Evolutionary conservation across 176 grass and related monocot species (phyloP), one percentile per base, ranked within the genome.

Genomic region (Aegilops umbellulata): DNA sequence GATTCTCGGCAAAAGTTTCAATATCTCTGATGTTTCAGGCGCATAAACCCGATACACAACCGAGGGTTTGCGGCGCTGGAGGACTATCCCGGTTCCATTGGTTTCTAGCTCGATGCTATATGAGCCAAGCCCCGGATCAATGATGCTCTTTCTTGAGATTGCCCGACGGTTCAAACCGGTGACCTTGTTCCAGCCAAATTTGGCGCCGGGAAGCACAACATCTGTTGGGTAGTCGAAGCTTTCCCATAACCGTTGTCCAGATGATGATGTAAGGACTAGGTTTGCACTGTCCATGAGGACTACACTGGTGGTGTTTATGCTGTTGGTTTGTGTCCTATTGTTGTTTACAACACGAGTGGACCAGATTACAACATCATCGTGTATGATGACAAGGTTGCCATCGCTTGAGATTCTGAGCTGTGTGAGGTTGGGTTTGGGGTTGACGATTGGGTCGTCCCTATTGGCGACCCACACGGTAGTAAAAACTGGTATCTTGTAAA

Each of bases 161-260:
- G n/a, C 30, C 7, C 34, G 29, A 12, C 88, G 87, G 23, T 92
- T 87, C 27, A 90, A 41, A 0, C 75, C 10, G 17, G 76, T 87
- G 29, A 69, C 80, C 51, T 87, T 78, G 34, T 91, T 82, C 70
- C 86, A 85, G 26, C 90, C 90, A 51, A 91, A 67, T 60, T 84
- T 87, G 82, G 73, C 82, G 0, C 62, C 87, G 0, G 84, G 72
- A 17, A 90, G 65, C 74, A 86, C 72, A 36, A 81, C 69, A 73
- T 92, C 80, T 1, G 87, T 65, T n/a, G 84, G 91, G 35, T 85
- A 62, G 32, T 89, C 75, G 20, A 92, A 92, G 82, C 91, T 92
- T 70, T 92, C 78, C 91, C 91, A 89, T n/a, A 84, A 38, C 11
- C 29, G 25, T 42, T 65, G 60, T 17, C 3, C 3, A 27, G 73